phyloP scores from a whole-genome alignment of 2,329 filamentous ascomycete species.

The Monosporascus sp. region DNA sequence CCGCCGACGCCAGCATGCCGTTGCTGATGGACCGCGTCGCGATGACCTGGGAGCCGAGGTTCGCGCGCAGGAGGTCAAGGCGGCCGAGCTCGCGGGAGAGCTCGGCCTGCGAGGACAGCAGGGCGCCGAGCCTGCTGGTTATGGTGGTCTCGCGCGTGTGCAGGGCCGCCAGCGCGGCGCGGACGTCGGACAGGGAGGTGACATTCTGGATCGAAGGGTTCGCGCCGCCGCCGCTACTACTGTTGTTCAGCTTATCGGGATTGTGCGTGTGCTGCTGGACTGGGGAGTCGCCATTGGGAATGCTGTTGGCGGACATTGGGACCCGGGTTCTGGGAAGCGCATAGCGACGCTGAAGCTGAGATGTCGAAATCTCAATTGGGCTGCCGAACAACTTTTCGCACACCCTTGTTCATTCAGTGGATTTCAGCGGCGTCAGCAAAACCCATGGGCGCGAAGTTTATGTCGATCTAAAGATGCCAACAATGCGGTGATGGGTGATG shows the following conservation, averaged over 20 bases:
- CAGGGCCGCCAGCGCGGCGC: slow-evolving; percentile 67
- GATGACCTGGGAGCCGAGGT: slow-evolving; percentile 80
- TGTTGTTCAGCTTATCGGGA: slow-evolving; percentile 21
- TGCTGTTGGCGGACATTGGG: slow-evolving; percentile 30
- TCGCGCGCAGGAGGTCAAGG: slow-evolving; percentile 82
- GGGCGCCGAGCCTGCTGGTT: slow-evolving; percentile 65
- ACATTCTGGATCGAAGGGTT: slow-evolving; percentile 57
- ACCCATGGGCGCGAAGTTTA: neutral
- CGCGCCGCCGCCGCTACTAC: slow-evolving; percentile 11
- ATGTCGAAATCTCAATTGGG: slow-evolving; percentile 15
- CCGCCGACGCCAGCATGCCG: slow-evolving; percentile 83
- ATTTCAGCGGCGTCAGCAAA: slow-evolving; percentile 2
- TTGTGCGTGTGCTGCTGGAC: slow-evolving; percentile 16
- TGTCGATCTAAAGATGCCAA: neutral
- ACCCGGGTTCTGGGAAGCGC: slow-evolving; percentile 21
- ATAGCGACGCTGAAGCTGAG: slow-evolving; percentile 21
- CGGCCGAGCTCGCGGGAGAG: slow-evolving; percentile 81
- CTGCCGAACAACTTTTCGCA: slow-evolving; percentile 9
- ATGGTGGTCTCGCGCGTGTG: slow-evolving; percentile 71
- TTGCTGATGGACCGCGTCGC: slow-evolving; percentile 78
- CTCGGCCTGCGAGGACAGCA: slow-evolving; percentile 79
- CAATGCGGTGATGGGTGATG: neutral
- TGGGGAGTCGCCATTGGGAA: slow-evolving; percentile 28
- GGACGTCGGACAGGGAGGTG: slow-evolving; percentile 71
- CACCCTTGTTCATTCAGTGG: slow-evolving; percentile 3